Evolutionary conservation across 2,329 filamentous ascomycete species (phyloP), one percentile per base, ranked within the genome.

Genomic region (Zalaria obscura): DNA sequence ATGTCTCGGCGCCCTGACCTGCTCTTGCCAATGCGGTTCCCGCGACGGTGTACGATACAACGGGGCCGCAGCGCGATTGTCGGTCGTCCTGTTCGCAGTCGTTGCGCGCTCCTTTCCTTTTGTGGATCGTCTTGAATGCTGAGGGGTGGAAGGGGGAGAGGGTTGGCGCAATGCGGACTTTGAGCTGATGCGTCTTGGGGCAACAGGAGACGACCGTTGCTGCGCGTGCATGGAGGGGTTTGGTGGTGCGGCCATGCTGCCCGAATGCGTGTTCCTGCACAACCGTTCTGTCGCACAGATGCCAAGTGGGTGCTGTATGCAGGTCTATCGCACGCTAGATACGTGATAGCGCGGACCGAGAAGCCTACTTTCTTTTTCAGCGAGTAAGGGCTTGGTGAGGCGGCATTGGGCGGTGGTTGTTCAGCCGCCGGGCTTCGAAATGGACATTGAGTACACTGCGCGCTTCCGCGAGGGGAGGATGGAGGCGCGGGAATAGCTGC

Each of bases 1-100:
- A 63, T 88, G 54, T 18, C 48, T 41, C 35, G 35, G 35, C 35
- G 25, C 25, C 11, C 18, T 18, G 7, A 9, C 10, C 11, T 11
- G 7, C 36, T 8, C 26, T 38, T 11, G 25, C 36, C 11, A 9
- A 25, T 26, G 11, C 36, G 5, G 5, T 11, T 25, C 8, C 5
- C 5, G 10, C 7, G 36, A 9, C 25, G 26, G 18, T 18, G 11
- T 26, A 27, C 27, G 8, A 5, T 11, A 25, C 8, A 7, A 9
- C 11, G n/a, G n/a, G 36, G 25, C 6, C 11, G 6, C 6, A 11
- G 11, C 8, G 36, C 25, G 11, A 38, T 9, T 38, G 11, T 36
- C 10, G 7, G 10, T 11, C 18, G 7, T 36, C 35, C 7, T 9
- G 25, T 33, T n/a, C 31, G 36, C 7, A 25, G n/a, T 8, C n/a